Evolutionary conservation across 108 stramenopile genomes (phyloP), one percentile per base, ranked within the genome.

Genomic region (Stephanodiscus minutulus): DNA sequence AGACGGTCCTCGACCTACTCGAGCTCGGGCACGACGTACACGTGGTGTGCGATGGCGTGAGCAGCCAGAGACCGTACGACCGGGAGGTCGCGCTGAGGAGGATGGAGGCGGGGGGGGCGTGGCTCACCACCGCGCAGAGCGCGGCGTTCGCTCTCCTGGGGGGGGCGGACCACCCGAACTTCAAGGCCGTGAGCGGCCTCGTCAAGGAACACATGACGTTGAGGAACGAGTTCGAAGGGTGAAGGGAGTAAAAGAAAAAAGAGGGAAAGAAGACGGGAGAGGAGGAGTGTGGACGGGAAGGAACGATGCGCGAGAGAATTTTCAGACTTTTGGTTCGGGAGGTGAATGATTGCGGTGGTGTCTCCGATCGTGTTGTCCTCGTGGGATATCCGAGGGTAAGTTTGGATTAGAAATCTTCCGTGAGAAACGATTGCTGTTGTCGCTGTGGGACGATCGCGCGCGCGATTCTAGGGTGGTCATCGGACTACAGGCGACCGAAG

Each of bases 1-100:
- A 96, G 76, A 98, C 96, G 4, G 80, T 81, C 33, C 65, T 98
- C 49, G 96, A 98, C 81, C 78, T 98, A 13, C 70, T 98, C 37
- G 93, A 92, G 50, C 67, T 80, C 41, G 94, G 89, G 8, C 82
- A 83, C 21, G 87, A 95, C 36, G 97, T 98, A 1, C 97, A 98
- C 80, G 50, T 98, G 8, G 86, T 96, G 72, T 83, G 76, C 18
- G 97, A 98, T 68, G 96, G 82, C 10, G 87, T 92, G n/a, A 91
- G 89, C 73, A 86, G 84, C 64, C 91, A 92, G 58, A 86, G 88
- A 56, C 37, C 73, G 17, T 77, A 85, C 48, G 94, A 96, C 79
- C 86, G 97, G 4, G 85, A 89, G 58, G 84, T 93, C 13, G 95
- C 95, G 10, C 61, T 97, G 25, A 69, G 88, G 31, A 74, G 97